phyloP scores from a whole-genome alignment of 176 grass and related monocot species.

The Microstegium vimineum region DNA sequence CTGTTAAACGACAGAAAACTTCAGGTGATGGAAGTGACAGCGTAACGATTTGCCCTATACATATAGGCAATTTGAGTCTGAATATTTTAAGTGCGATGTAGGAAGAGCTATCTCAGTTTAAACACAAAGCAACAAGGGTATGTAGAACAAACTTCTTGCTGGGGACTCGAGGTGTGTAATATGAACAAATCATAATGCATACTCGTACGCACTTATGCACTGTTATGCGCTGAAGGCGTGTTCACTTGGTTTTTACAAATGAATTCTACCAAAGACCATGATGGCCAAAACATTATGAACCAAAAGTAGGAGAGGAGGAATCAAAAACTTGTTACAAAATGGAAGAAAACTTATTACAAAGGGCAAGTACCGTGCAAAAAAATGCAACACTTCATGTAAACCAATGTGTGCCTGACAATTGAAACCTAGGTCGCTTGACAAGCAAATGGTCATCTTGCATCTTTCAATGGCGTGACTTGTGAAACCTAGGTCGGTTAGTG shows the following conservation, averaged over 20 bases:
- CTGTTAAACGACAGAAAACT: not conserved
- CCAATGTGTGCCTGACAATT: not conserved
- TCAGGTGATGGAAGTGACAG: too few species aligned
- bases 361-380: not conserved
- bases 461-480: slow-evolving; percentile 45
- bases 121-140: not conserved
- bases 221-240: not conserved
- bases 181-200: not conserved
- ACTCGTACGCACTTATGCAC: too few species aligned
- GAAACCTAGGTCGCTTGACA: not conserved
- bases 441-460: not conserved
- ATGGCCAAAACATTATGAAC: not conserved
- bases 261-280: not conserved
- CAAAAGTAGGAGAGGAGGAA: not conserved
- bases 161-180: too few species aligned
- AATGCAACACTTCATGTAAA: not conserved
- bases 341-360: slow-evolving; percentile 1
- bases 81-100: too few species aligned
- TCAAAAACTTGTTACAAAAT: slow-evolving; percentile 8
- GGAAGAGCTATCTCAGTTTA: too few species aligned
- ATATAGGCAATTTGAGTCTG: too few species aligned
- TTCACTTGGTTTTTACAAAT: not conserved
- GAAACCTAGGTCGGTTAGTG: slow-evolving; percentile 74
- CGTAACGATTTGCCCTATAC: too few species aligned
- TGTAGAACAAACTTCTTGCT: not conserved